Evolutionary conservation across 208 protist genomes (phyloP).

Genomic region (Trypanosoma scelopori): DNA sequence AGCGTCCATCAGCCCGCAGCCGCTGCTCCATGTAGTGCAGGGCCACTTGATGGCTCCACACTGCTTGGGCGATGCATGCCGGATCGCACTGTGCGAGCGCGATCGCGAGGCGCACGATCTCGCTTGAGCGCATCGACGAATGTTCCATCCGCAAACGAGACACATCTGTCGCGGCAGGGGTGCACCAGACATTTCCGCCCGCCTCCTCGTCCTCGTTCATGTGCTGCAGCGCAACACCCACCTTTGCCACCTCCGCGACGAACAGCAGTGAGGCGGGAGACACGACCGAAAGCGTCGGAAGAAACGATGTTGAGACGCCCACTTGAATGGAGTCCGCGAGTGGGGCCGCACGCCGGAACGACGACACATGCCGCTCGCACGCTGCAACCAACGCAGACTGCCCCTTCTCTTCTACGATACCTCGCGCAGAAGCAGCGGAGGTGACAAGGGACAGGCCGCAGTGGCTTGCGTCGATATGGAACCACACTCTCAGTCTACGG

Average conservation of each 20-base stretch:
- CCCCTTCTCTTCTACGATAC: not conserved
- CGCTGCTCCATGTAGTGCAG: constrained; percentile 32
- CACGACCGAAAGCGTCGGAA: constrained; percentile 7
- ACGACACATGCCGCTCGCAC: constrained; percentile 5
- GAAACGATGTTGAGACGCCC: constrained; percentile 25
- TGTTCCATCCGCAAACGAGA: constrained; percentile 12
- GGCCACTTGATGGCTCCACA: constrained; percentile 25
- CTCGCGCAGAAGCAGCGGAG: not conserved
- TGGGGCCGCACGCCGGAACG: constrained; percentile 11
- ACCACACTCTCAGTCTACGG: constrained; percentile 56
- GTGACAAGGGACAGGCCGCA: constrained; percentile 42
- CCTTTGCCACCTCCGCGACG: constrained; percentile 24
- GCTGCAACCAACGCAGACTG: not conserved
- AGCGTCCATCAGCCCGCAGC: constrained; percentile 62
- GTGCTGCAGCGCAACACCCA: constrained; percentile 4
- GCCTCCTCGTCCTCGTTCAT: constrained; percentile 13
- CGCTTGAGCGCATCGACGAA: constrained; percentile 8
- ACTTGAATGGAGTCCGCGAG: constrained; percentile 27
- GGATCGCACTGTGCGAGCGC: constrained; percentile 2
- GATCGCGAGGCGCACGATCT: constrained; percentile 16
- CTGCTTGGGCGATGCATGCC: not conserved
- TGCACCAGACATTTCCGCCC: constrained; percentile 19
- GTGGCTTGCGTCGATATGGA: constrained; percentile 68
- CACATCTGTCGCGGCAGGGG: constrained; percentile 10
- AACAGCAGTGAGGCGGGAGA: constrained; percentile 20